Base-by-base conservation (phyloP, 2,329 filamentous ascomycete genomes). In the Colletotrichum truncatum region DNA sequence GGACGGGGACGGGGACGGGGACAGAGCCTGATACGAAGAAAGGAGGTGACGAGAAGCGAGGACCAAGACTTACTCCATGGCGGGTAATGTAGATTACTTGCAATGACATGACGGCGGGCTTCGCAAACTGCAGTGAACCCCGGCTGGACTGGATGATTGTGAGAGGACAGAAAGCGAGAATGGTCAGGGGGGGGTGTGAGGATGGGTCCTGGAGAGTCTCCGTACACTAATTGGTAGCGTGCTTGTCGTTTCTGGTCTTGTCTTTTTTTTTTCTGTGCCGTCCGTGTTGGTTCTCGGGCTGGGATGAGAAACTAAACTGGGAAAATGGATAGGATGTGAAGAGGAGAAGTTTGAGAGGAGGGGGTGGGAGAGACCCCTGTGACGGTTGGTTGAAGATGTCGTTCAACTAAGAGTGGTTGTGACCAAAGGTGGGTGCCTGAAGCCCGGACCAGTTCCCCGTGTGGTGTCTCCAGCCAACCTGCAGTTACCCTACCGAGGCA, bases 81-180 rank as follows among this genome's bases (percentile, higher is more conserved):
- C 92, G 89, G 69, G 87, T 87, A 64, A 94, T 82, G 75, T 93
- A 93, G 68, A 94, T 93, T 69, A 85, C 87, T 74, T 93, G 86
- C 53, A 93, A 81, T 66, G 89, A 82, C 88, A 91, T 92, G 43
- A 56, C 43, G 34, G 49, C 32, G 34, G 34, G 32, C 39, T 46
- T 64, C 30, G 46, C 39, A 49, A 52, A 30, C 38, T 28, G 39
- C 12, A 48, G 26, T 21, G 58, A 39, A 43, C 16, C 39, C 21
- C 18, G 16, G 39, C 18, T 12, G 39, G 39, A 32, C 16, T 12
- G 16, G 6, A 16, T 6, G 36, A 16, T 39, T 39, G 16, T 43
- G 8, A 21, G 39, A 21, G 18, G 39, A 43, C 39, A 16, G 10
- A 43, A 43, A 23, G 16, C 21, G 39, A 10, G 12, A 10, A 23